These are phyloP conservation scores for Coprinopsis marcescibilis DNA, from an alignment of 768 basidiomycete species.

Conservation along the genomic window DNA sequence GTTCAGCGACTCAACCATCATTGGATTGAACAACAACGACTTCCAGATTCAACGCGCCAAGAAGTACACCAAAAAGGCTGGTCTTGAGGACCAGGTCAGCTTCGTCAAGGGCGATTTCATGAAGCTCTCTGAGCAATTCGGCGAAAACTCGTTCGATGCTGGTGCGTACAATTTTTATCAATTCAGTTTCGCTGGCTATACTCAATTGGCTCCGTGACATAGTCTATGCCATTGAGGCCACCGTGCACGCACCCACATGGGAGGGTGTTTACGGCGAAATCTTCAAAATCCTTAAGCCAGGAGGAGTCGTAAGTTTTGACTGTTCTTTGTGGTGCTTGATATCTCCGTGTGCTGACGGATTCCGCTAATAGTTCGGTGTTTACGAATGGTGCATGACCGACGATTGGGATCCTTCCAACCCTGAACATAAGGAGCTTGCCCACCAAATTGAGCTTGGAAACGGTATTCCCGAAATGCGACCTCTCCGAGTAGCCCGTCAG, in stretches of 20 bases:
- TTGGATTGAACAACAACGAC: constrained; percentile 94
- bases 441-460: constrained; percentile 93
- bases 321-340: no score
- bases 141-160: constrained; percentile 90
- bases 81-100: constrained; percentile 68
- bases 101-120: constrained; percentile 96
- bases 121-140: constrained; percentile 88
- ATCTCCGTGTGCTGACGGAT: no score
- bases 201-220: constrained; percentile 8
- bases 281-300: constrained; percentile 89
- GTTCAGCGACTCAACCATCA: constrained; percentile 79
- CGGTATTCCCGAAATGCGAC: constrained; percentile 97
- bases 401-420: constrained; percentile 78
- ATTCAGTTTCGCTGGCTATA: not conserved
- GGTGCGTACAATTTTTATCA: constrained; percentile 43
- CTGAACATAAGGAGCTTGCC: constrained; percentile 83
- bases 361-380: constrained; percentile 71
- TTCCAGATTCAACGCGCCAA: constrained; percentile 89
- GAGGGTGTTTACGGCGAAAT: constrained; percentile 96
- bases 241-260: constrained; percentile 92
- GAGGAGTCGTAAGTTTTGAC: constrained; percentile 71
- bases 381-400: constrained; percentile 99
- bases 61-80: constrained; percentile 72
- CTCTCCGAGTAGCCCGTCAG: constrained; percentile 57
- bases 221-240: constrained; percentile 98